Base-by-base conservation (phyloP, 805 yeast genomes). In the Groenewaldozyma tartarivorans region DNA sequence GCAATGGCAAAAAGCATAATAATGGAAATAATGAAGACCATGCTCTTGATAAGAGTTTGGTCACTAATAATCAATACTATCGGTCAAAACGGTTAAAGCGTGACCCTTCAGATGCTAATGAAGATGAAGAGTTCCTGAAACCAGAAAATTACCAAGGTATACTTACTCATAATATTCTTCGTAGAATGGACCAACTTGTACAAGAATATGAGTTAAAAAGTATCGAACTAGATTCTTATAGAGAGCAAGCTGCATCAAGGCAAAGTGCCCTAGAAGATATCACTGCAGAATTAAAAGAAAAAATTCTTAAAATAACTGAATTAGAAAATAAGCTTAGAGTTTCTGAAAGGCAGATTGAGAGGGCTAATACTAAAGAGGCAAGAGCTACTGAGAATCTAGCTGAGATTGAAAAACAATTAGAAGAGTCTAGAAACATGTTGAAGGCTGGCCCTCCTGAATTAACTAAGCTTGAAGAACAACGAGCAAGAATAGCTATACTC, bases 111-210 rank as follows among this genome's bases (percentile, higher is more conserved):
- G 29, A 24, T 24, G 29, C 29, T 13, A 24, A 24, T 24, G 29
- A 13, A 24, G 13, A 9, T 24, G 29, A 24, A 13, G 13, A 24
- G 11, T n/a, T n/a, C n/a, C n/a, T n/a, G n/a, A n/a, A n/a, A n/a
- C n/a, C n/a, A n/a, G n/a, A n/a, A n/a, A 24, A 24, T 24, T 32
- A 38, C 20, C 20, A 26, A 35, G 35, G 20, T 13, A 59, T 75
- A 5, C 61, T 79, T 38, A 81, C 88, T 1, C 94, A 81, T 53
- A 75, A 72, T 40, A 57, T 78, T 43, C 68, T 81, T 24, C 72
- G 74, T 53, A 71, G 74, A 41, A 68, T 79, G 48, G 76, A 74
- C 40, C 62, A 60, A 11, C 61, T 70, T 4, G 67, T 74, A 51
- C 47, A 60, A 31, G 69, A 71, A 30, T 58, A 72, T 43, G 60